Conservation (phyloP, 805 yeast species). For the Kuraishia borneana region DNA sequence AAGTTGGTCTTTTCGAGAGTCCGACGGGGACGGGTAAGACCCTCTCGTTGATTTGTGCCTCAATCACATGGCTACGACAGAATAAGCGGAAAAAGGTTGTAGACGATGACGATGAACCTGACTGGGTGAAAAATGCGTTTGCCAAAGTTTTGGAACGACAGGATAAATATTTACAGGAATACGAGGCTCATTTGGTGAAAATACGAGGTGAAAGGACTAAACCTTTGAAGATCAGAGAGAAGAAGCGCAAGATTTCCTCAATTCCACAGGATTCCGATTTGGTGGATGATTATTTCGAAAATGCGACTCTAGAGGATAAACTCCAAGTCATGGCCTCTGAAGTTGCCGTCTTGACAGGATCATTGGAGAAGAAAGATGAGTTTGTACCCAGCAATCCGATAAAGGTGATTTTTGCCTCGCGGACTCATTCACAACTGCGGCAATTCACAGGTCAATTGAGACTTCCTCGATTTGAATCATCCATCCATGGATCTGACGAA, state of each 20-base stretch:
- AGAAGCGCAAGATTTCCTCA: not conserved
- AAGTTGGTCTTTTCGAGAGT: slow-evolving; percentile 77
- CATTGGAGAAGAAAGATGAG: slow-evolving; percentile 21
- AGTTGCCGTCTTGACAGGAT: slow-evolving; percentile 33
- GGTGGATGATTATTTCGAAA: slow-evolving; percentile 23
- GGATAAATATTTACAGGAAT: slow-evolving; percentile 20
- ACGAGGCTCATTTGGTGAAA: slow-evolving; percentile 27
- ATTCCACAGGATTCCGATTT: no score
- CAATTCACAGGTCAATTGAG: slow-evolving; percentile 71
- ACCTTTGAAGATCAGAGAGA: slow-evolving; percentile 5
- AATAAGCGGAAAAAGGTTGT: slow-evolving; percentile 8
- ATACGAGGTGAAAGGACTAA: not conserved
- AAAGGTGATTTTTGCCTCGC: slow-evolving; percentile 55
- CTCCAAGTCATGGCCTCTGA: slow-evolving; percentile 30
- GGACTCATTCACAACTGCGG: slow-evolving; percentile 83
- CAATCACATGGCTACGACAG: slow-evolving; percentile 73
- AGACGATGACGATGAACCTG: slow-evolving; percentile 29
- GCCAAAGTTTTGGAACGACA: slow-evolving; percentile 20
- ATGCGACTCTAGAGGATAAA: slow-evolving; percentile 8
- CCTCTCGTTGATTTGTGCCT: slow-evolving; percentile 71
- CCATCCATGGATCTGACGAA: slow-evolving; percentile 29
- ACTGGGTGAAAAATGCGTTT: slow-evolving; percentile 19
- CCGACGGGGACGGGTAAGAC: slow-evolving; percentile 97
- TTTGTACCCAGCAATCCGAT: slow-evolving; percentile 24
- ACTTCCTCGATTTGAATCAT: slow-evolving; percentile 53